A percentile compares a stretch with the other conserved stretches of the same genome.
Evolutionary conservation across 768 basidiomycete species (phyloP).

Genomic region (Pluteus cervinus): DNA sequence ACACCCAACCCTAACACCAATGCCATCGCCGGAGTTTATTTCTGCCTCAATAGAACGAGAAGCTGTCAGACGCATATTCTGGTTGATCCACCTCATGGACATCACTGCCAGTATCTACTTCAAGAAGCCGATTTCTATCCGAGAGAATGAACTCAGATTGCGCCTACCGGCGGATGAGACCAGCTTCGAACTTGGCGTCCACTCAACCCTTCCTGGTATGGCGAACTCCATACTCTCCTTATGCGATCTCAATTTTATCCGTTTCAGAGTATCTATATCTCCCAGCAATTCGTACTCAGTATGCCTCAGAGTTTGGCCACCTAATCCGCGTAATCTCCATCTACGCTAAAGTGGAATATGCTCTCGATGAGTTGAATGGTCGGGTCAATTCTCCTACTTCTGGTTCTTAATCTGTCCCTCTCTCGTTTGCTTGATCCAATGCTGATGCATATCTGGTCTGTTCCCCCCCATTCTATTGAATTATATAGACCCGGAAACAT

Average conservation of each 20-base stretch:
- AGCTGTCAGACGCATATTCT: conserved; percentile 76
- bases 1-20: conserved; percentile 50
- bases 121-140: conserved; percentile 36
- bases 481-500: conserved; percentile 1
- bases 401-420: background rate
- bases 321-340: conserved; percentile 65
- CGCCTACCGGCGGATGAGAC: conserved; percentile 79
- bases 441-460: background rate
- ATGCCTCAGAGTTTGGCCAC: conserved; percentile 72
- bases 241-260: conserved; percentile 10
- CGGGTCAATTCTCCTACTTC: conserved; percentile 14
- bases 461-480: background rate
- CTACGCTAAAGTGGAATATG: conserved; percentile 53
- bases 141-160: conserved; percentile 45
- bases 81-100: conserved; percentile 67
- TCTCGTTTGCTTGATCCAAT: background rate
- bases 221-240: conserved; percentile 4
- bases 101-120: conserved; percentile 39
- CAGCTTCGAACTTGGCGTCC: conserved; percentile 68
- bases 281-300: conserved; percentile 51
- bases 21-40: conserved; percentile 53
- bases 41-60: conserved; percentile 66
- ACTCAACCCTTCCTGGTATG: conserved; percentile 47
- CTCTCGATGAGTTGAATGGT: conserved; percentile 49
- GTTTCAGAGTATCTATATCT: conserved; percentile 63